These are phyloP conservation scores for Crithidia sp. DNA, from an alignment of 208 protist species.

Conservation along the genomic window DNA sequence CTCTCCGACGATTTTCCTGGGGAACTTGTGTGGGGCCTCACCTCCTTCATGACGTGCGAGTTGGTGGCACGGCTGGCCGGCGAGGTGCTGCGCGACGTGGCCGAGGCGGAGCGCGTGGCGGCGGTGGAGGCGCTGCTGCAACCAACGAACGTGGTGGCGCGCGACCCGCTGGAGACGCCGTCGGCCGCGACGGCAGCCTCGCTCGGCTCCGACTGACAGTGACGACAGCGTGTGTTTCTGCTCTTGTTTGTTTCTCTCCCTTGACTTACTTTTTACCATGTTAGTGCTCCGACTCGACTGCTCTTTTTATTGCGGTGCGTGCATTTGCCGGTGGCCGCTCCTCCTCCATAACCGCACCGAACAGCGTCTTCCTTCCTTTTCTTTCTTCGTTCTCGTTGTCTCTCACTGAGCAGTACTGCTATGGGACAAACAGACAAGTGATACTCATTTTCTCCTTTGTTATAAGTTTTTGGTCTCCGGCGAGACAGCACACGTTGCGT, in stretches of 20 bases:
- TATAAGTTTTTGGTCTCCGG: too few relatives aligned
- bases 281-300: too few relatives aligned
- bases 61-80: slow-evolving; percentile 60
- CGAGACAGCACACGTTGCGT: too few relatives aligned
- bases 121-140: slow-evolving; percentile 14
- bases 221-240: background rate
- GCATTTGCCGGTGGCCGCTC: too few relatives aligned
- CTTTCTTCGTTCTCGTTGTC: too few relatives aligned
- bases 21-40: slow-evolving; percentile 88
- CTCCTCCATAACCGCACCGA: too few relatives aligned
- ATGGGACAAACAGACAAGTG: too few relatives aligned
- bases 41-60: slow-evolving; percentile 75
- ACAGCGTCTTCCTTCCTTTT: too few relatives aligned
- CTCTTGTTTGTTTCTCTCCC: background rate
- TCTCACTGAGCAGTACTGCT: too few relatives aligned
- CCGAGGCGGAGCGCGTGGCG: background rate
- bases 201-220: background rate
- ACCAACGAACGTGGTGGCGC: slow-evolving; percentile 29
- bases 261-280: background rate
- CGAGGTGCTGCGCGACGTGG: background rate
- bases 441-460: too few relatives aligned
- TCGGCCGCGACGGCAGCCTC: background rate
- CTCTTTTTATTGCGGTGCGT: too few relatives aligned
- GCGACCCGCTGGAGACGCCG: slow-evolving; percentile 18
- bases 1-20: slow-evolving; percentile 71